Percentiles rank a stretch among this genome's conserved stretches.
phyloP scores from a whole-genome alignment of 495 filamentous ascomycete species.

The Penicillium simplicissimum region DNA sequence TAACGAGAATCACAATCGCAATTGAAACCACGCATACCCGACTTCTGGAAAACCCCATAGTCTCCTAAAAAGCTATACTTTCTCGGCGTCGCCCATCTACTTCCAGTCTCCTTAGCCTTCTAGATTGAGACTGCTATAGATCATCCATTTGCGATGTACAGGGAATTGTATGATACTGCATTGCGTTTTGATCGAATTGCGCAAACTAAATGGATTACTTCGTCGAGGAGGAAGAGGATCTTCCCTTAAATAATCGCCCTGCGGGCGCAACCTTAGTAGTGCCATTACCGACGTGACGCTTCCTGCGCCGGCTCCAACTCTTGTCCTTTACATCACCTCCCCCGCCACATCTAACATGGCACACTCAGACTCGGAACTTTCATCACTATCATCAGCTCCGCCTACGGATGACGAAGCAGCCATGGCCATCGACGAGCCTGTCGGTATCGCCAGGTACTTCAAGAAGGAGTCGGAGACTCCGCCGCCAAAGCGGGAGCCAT shows the following conservation, averaged over 20 bases:
- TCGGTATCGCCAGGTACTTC: conserved; percentile 49
- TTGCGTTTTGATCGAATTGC: neutral
- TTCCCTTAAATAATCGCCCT: conserved; percentile 18
- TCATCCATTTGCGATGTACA: neutral
- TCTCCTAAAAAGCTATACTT: neutral
- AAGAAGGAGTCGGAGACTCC: conserved; percentile 59
- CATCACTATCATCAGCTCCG: conserved; percentile 60
- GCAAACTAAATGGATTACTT: conserved; percentile 9
- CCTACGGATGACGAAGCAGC: conserved; percentile 57
- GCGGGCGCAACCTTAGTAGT: conserved; percentile 24
- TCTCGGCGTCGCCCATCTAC: neutral
- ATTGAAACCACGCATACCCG: neutral
- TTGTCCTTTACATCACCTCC: conserved; percentile 27
- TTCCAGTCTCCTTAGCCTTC: neutral
- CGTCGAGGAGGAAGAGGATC: conserved; percentile 18
- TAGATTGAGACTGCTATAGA: neutral
- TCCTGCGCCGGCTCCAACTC: conserved; percentile 29
- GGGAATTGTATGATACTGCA: neutral
- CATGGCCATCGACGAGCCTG: conserved; percentile 43
- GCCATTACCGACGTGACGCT: conserved; percentile 33
- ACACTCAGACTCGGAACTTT: conserved; percentile 54
- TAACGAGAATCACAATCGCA: neutral
- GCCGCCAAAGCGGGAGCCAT: conserved; percentile 72
- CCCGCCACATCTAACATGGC: conserved; percentile 46
- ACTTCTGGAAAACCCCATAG: too few species aligned